Evolutionary conservation across 352 stramenopile species (phyloP), one percentile per base, ranked within the genome.

Genomic region (Phytophthora quininea): DNA sequence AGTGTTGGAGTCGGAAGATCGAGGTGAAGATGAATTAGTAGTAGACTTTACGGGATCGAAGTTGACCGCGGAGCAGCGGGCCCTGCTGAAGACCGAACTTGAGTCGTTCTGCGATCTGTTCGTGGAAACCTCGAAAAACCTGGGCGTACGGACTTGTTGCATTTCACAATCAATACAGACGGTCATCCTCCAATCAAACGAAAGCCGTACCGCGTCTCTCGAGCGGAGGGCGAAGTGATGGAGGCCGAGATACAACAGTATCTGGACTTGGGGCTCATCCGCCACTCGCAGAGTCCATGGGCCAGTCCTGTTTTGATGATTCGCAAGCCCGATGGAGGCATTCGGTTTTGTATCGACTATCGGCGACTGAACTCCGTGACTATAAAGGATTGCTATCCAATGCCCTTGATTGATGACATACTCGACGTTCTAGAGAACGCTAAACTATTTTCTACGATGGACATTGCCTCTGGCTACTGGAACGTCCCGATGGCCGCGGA

Each of bases 291-390:
- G 4, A 59, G 62, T 30, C 62, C 48, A 0, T 69, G 54, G 62
- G 38, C 62, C 0, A 69, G 62, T 6, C 54, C 33, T 8, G 55
- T 46, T 6, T n/a, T 67, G 2, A 67, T 62, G 54, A 64, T 69
- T 5, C 12, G 53, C 0, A 68, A 68, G 1, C 61, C 53, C 0
- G 52, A 63, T 3, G 60, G 52, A 37, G 60, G 60, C 14, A 57
- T 67, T 14, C 60, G 45, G 1, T 62, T 67, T 30, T 62, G 61
- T 24, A 62, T 68, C 19, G 61, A 68, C 38, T 62, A 68, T n/a
- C 33, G 53, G 2, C 30, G 19, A 6, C 15, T 68, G 15, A 68
- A 68, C 24, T 12, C 61, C 1, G 30, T 68, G 3, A 62, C 53
- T 4, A 31, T 62, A 3, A 57, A 62, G 10, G 61, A 62, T 30